Conservation (phyloP, 805 yeast genomes). For the Kockiozyma suomiensis region DNA sequence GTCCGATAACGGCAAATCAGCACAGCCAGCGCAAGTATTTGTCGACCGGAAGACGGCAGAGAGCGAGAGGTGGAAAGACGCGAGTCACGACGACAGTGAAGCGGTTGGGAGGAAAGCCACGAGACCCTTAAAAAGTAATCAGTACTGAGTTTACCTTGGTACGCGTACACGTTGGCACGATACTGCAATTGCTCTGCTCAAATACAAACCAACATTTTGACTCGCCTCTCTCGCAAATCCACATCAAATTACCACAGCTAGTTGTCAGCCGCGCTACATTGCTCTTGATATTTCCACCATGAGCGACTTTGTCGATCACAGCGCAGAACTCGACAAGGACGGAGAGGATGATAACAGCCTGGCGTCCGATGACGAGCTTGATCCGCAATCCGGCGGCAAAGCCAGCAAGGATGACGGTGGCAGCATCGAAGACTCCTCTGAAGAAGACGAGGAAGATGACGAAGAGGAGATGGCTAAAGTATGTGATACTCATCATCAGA, state of each 20-base stretch:
- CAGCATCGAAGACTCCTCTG: slow-evolving; percentile 71
- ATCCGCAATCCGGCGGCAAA: slow-evolving; percentile 29
- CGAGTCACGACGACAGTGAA: neutral
- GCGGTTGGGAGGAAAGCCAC: neutral
- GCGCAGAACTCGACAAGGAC: slow-evolving; percentile 26
- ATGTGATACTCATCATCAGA: neutral
- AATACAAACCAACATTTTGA: too few species aligned
- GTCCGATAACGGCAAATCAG: neutral
- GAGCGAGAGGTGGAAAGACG: neutral
- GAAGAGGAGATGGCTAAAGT: slow-evolving; percentile 79
- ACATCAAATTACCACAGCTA: too few species aligned
- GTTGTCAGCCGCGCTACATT: too few species aligned
- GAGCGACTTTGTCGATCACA: slow-evolving; percentile 27
- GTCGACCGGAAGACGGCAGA: neutral
- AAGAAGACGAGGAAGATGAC: slow-evolving; percentile 90
- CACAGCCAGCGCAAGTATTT: neutral
- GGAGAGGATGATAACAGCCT: slow-evolving; percentile 30
- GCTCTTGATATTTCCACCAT: neutral
- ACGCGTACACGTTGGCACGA: neutral
- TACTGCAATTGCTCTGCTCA: neutral
- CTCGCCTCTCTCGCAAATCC: too few species aligned
- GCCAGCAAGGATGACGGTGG: slow-evolving; percentile 51
- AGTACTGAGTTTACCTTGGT: neutral
- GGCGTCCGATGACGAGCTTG: slow-evolving; percentile 49
- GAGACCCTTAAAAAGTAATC: too few species aligned